Evolutionary conservation across 2,329 filamentous ascomycete species (phyloP), one percentile per base, ranked within the genome.

Genomic region (Alternaria postmessia): DNA sequence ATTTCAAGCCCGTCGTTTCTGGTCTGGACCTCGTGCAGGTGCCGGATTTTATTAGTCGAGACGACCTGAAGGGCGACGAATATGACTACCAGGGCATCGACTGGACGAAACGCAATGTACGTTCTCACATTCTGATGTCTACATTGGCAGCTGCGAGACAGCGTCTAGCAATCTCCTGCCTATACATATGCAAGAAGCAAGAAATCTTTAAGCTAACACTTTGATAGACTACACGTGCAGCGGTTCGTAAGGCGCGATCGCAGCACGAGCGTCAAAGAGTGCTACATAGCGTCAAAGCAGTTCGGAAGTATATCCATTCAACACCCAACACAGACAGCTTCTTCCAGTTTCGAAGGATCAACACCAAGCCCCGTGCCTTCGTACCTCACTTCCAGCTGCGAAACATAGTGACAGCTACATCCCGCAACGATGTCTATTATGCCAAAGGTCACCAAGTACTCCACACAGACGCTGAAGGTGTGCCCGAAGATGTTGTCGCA

Each of bases 361-460:
- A 83, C 61, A 84, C 82, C 0, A 75, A 75, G 11, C 81, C 84
- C 62, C 81, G 79, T 54, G 81, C 84, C 5, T 80, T 78, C n/a
- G 81, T 85, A 47, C 81, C 83, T 30, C 86, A 88, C 69, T 88
- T 87, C 63, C 86, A 88, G 66, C 80, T 88, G 4, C 85, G 86
- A 14, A 87, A 88, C 63, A 74, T 87, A 8, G 79, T 88, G 67
- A 83, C 84, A 5, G 82, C 84, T 4, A 83, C 81, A 8, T 83
- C 83, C 12, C 82, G 83, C 41, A 84, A 86, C 61, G 85, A 86
- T 48, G 74, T 88, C 4, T 85, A 84, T 66, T 88, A 87, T 68
- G 81, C 83, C 24, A 75, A 77, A 22, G 78, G 80, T 28, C 81
- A 80, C 16, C 80, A 80, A 58, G 75, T 88, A 5, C 78, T 82